A percentile compares a stretch with the other conserved stretches of the same genome.
Conservation (phyloP, 805 yeast species). For the Metschnikowia borealis region DNA sequence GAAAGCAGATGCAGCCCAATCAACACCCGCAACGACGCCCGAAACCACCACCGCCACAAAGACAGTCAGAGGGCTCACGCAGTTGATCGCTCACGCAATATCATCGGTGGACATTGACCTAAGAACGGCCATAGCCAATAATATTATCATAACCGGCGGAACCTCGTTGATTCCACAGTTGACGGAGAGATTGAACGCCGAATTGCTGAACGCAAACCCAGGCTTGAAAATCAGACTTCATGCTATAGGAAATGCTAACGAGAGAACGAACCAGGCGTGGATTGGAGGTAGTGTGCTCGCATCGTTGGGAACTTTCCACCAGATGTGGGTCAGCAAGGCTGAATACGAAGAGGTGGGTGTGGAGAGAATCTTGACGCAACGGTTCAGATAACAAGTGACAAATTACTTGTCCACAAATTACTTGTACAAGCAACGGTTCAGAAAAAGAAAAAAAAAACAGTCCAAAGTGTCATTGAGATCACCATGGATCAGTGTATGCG, state of each 20-base stretch:
- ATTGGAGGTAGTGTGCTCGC: slow-evolving; percentile 88
- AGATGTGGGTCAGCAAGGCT: slow-evolving; percentile 83
- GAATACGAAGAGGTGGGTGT: slow-evolving; percentile 89
- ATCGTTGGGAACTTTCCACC: slow-evolving; percentile 90
- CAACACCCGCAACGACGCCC: slow-evolving; percentile 23
- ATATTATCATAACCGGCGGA: slow-evolving; percentile 84
- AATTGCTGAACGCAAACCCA: slow-evolving; percentile 66
- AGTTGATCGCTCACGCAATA: slow-evolving; percentile 53
- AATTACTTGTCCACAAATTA: too few species aligned
- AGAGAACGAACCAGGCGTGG: slow-evolving; percentile 82
- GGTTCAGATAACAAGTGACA: slow-evolving; percentile 57
- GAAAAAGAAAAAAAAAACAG: too few species aligned
- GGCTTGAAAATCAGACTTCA: slow-evolving; percentile 82
- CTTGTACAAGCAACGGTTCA: too few species aligned
- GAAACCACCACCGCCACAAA: slow-evolving; percentile 14
- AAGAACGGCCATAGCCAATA: slow-evolving; percentile 82
- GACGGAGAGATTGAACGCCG: slow-evolving; percentile 70
- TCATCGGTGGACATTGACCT: slow-evolving; percentile 72
- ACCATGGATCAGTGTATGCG: too few species aligned
- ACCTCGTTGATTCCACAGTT: slow-evolving; percentile 76
- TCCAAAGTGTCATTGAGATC: too few species aligned
- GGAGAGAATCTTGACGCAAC: slow-evolving; percentile 70
- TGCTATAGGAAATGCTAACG: slow-evolving; percentile 72
- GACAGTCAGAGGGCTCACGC: slow-evolving; percentile 49
- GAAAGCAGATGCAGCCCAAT: slow-evolving; percentile 36